Percentiles rank a stretch among this genome's conserved stretches.
Conservation (phyloP, 169 alveolate species). For the Plasmodium gonderi region DNA sequence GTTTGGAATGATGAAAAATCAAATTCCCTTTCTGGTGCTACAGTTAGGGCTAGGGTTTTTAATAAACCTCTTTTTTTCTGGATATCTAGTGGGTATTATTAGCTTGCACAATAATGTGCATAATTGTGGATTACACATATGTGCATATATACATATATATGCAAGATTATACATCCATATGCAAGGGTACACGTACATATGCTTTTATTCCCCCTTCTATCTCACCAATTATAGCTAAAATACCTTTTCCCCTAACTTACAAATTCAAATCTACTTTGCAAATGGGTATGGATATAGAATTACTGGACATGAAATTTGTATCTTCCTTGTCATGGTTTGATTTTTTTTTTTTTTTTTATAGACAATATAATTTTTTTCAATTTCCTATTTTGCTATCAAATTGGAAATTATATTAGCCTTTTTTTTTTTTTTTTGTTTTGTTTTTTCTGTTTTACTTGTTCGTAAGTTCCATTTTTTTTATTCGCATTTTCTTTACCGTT, state of each 20-base stretch:
- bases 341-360: neutral
- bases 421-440: constrained; percentile 72
- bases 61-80: constrained; percentile 84
- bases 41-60: constrained; percentile 87
- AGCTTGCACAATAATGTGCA: neutral
- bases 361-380: constrained; percentile 3
- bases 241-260: constrained; percentile 86
- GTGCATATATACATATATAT: neutral
- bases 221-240: constrained; percentile 84
- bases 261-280: constrained; percentile 86
- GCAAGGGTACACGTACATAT: neutral
- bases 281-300: constrained; percentile 82
- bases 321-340: constrained; percentile 81
- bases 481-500: neutral
- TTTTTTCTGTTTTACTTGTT: constrained; percentile 22
- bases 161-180: too few species aligned
- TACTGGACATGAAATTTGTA: constrained; percentile 78
- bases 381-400: neutral
- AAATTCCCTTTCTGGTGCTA: constrained; percentile 83
- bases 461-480: neutral
- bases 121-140: too few species aligned
- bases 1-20: constrained; percentile 84
- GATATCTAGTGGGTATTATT: constrained; percentile 81
- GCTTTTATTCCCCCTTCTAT: neutral
- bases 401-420: constrained; percentile 20